Evolutionary conservation across 2,329 filamentous ascomycete genomes (phyloP), one percentile per base, ranked within the genome.

Genomic region (Neonectria hederae): DNA sequence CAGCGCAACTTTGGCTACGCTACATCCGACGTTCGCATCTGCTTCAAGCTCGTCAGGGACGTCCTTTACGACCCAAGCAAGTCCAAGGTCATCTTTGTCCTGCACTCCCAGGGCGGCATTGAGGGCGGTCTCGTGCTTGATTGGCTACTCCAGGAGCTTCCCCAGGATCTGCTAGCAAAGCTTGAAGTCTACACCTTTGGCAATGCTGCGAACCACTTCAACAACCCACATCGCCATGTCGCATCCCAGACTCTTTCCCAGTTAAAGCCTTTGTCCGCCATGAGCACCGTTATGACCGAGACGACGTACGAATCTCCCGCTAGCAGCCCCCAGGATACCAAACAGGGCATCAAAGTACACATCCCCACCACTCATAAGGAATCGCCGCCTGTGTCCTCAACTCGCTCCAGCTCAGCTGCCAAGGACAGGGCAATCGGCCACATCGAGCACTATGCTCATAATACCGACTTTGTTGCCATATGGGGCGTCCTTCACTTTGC

Each of bases 381-480:
- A 22, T 63, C 73, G 3, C 75, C 77, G 0, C 69, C 71, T 5
- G 51, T 75, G 10, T 78, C 78, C 0, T 78, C 77, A 1, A 75
- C 81, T 11, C 69, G 79, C 21, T 78, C 77, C 6, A 75, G 79
- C 1, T 75, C 74, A 1, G 74, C 80, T 2, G 76, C 81, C 9
- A 78, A 82, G 5, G 81, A 83, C 65, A 79, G 82, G 43, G 86
- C 86, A 3, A 89, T 95, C 55, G 83, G 86, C 6, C 85, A 94
- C 68, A 90, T 96, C 42, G 92, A 96, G 77, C 92, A 96, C 77
- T 96, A 94, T 72, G 90, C 89, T 3, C 91, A 94, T 74, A 85
- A 84, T 9, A 85, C 83, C 17, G 92, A 96, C 71, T 92, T 93
- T 69, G 91, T 95, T 2, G 86, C 91, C 4, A 80, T 89, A 10